phyloP scores from a whole-genome alignment of 2,329 filamentous ascomycete species.

The Aureobasidium namibiae region DNA sequence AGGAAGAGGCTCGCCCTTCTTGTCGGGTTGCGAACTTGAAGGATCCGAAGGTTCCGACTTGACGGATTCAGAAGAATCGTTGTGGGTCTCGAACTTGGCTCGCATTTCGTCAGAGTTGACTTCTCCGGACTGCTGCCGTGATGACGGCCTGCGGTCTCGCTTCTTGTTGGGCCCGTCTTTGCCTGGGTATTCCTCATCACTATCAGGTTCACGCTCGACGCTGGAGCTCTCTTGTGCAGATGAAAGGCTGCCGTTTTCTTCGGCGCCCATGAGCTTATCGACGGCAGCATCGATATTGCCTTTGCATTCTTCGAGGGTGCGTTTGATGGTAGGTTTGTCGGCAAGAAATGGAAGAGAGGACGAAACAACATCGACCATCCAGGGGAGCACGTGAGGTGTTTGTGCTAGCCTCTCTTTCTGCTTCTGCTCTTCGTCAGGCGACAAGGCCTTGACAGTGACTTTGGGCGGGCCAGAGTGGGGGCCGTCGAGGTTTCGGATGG shows the following conservation, averaged over 20 bases:
- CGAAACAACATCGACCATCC: conserved; percentile 48
- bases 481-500: conserved; percentile 52
- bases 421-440: conserved; percentile 33
- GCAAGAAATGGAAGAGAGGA: conserved; percentile 44
- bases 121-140: conserved; percentile 26
- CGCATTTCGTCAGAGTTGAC: conserved; percentile 23
- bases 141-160: conserved; percentile 38
- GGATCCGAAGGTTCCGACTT: conserved; percentile 23
- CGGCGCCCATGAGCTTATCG: conserved; percentile 42
- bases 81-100: conserved; percentile 22
- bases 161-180: conserved; percentile 45
- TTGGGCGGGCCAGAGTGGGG: conserved; percentile 49
- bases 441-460: conserved; percentile 32
- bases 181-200: conserved; percentile 37
- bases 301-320: conserved; percentile 44
- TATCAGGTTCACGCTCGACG: conserved; percentile 43
- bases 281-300: conserved; percentile 48
- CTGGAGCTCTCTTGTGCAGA: conserved; percentile 40
- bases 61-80: conserved; percentile 28
- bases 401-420: conserved; percentile 30
- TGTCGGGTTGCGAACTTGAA: conserved; percentile 9
- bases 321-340: conserved; percentile 43
- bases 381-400: conserved; percentile 39
- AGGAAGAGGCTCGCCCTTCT: conserved; percentile 8
- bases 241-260: conserved; percentile 35